Base-by-base conservation (phyloP, 208 protist species). In the Paratrypanosoma confusum region DNA sequence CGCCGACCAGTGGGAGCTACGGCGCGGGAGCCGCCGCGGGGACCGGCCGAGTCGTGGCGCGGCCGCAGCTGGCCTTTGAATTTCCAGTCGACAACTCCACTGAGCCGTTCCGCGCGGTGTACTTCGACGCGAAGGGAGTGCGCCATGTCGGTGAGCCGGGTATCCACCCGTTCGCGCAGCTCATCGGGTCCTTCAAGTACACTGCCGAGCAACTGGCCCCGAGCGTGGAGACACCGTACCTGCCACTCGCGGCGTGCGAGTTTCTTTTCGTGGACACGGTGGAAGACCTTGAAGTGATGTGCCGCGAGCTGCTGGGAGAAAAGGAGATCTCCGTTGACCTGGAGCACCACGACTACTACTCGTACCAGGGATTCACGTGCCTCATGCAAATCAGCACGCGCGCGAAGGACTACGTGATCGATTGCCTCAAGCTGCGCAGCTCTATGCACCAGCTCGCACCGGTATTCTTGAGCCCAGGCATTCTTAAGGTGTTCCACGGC, bases 371-470 rank as follows among this genome's bases (percentile, higher is more conserved):
- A 23, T 97, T 99, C 53, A 90, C 89, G 6, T 99, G 97, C 65
- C 76, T 99, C 20, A 97, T 98, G 95, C 97, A 99, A 59, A 89
- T 99, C 40, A 97, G 92, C 38, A 97, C 95, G 1, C 71, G 94
- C 22, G 64, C 50, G 18, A 63, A 78, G 38, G 97, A 99, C 73
- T 98, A 87, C 64, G 77, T 99, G 14, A 63, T 99, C 31, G 97
- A 99, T 67, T 95, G 92, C 22, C 55, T 99, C 6, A 76, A 82
- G 32, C 62, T 99, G 7, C 74, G 96, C 10, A 44, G 59, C 1
- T 56, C 78, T 2, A 92, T 99, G 77, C 51, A 92, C 7, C 16
- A 78, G 4, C 63, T 98, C 5, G 77, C 90, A 7, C 58, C 68
- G 3, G 56, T 85, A 1, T 97, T 99, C 54, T 71, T 94, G 35